These are phyloP conservation scores for Eremothecium cymbalariae DNA, from an alignment of 1,139 yeast species.

Conservation along the genomic window DNA sequence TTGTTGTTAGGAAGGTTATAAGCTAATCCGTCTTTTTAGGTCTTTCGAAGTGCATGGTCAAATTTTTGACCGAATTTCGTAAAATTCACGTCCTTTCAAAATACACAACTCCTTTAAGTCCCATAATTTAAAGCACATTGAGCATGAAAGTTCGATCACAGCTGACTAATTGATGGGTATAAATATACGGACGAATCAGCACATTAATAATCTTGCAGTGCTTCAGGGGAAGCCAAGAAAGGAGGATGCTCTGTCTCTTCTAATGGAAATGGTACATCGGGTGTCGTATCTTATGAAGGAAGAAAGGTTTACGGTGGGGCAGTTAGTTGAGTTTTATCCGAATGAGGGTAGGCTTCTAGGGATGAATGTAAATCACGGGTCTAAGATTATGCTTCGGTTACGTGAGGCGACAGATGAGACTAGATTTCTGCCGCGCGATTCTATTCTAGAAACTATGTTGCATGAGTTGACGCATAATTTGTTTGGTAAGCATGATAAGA, in stretches of 20 bases:
- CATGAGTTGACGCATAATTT: conserved; percentile 84
- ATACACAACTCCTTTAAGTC: too few relatives aligned
- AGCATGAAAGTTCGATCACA: too few relatives aligned
- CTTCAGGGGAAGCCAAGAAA: conserved; percentile 46
- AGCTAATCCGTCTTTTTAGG: too few relatives aligned
- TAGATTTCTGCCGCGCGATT: conserved; percentile 57
- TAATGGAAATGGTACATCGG: conserved; percentile 52
- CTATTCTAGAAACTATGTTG: conserved; percentile 70
- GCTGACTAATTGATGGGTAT: too few relatives aligned
- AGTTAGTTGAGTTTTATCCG: conserved; percentile 82
- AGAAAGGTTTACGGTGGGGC: conserved; percentile 56
- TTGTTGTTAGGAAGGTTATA: too few relatives aligned
- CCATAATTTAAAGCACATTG: too few relatives aligned
- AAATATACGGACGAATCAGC: too few relatives aligned
- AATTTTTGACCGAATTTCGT: too few relatives aligned
- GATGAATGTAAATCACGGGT: conserved; percentile 77
- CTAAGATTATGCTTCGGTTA: conserved; percentile 62
- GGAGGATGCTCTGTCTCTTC: conserved; percentile 49
- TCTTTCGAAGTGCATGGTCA: too few relatives aligned
- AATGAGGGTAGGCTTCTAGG: conserved; percentile 60
- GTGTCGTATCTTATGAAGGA: conserved; percentile 73
- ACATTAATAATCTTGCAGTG: conserved; percentile 41
- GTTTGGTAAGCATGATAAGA: conserved; percentile 70
- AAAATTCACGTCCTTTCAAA: too few relatives aligned
- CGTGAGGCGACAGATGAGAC: conserved; percentile 50